A percentile compares a stretch with the other conserved stretches of the same genome.
These are phyloP conservation scores for Xylaria sp. DNA, from an alignment of 2,329 filamentous ascomycete genomes.

Conservation along the genomic window DNA sequence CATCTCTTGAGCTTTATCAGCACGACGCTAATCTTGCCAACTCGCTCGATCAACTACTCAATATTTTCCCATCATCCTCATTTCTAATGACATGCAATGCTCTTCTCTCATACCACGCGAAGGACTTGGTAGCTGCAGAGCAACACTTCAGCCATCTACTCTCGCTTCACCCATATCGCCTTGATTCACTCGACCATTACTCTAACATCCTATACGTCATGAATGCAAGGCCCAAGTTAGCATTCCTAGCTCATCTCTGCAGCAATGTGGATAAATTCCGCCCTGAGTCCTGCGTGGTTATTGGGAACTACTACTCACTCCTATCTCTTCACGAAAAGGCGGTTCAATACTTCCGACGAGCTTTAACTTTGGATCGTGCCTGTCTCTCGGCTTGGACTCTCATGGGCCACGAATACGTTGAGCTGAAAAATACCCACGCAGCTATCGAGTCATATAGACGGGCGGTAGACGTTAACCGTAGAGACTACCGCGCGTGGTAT, in stretches of 20 bases:
- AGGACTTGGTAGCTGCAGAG: conserved; percentile 77
- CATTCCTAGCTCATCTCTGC: conserved; percentile 91
- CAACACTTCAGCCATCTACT: conserved; percentile 81
- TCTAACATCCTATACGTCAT: conserved; percentile 98
- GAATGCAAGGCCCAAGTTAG: conserved; percentile 85
- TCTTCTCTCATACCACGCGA: conserved; percentile 88
- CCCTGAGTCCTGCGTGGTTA: conserved; percentile 94
- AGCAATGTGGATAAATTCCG: conserved; percentile 94
- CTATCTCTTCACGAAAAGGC: conserved; percentile 97
- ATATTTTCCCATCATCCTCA: conserved; percentile 86
- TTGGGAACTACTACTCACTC: conserved; percentile 96
- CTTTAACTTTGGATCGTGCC: conserved; percentile 86
- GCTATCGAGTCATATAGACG: conserved; percentile 97
- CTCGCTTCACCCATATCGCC: conserved; percentile 76
- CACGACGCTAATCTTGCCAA: conserved; percentile 79
- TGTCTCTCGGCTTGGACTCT: conserved; percentile 97
- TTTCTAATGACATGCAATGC: conserved; percentile 93
- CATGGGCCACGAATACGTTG: conserved; percentile 99
- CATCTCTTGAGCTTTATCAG: conserved; percentile 91
- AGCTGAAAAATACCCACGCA: conserved; percentile 97
- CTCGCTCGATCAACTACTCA: conserved; percentile 79
- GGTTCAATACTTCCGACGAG: conserved; percentile 95
- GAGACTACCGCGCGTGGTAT: conserved; percentile 98
- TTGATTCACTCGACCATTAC: conserved; percentile 94
- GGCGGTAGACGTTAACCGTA: conserved; percentile 93